Base-by-base conservation (phyloP, 2,329 filamentous ascomycete species). In the Geosmithia morbida region DNA sequence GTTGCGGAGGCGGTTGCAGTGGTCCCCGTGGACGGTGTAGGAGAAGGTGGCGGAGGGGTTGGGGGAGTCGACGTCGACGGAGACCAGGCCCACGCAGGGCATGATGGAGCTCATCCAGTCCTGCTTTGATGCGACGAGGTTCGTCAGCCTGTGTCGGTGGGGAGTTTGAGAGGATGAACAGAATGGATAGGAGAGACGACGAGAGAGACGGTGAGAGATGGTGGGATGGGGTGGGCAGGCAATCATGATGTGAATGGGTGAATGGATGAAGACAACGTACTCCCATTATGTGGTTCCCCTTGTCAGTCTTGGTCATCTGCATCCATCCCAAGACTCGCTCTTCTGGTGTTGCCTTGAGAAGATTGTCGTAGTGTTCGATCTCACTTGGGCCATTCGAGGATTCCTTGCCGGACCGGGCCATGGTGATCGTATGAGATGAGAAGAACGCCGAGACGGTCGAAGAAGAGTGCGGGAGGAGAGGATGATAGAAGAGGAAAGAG, bases 1-100 rank as follows among this genome's bases (percentile, higher is more conserved):
- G 61, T 72, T 81, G 22, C 61, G 60, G 14, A 71, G 49, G 6
- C 67, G 61, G 60, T 81, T 81, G 59, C 66, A 70, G 63, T 81
- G 72, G 3, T 63, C 53, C 0, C 63, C 59, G 48, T 71, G 67
- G 22, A 77, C 69, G 2, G 64, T 71, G 59, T 71, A 74, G 49
- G 62, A 55, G 57, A 77, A 74, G 30, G 61, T 66, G 46, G 67
- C 54, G 46, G 56, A 49, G 37, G 71, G 65, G 54, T 66, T 61
- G 40, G 67, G 58, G 39, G 54, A 48, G 20, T 54, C 40, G 26
- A 60, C 16, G 41, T 61, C 59, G 51, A 63, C 55, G 13, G 67
- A 66, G 50, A 64, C 46, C 50, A 77, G 54, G 17, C 55, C 54
- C 26, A 76, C 53, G 48, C 66, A 53, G 3, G 67, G 69, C 39